phyloP scores from a whole-genome alignment of 768 basidiomycete genomes.

The Rubroboletus satanas region DNA sequence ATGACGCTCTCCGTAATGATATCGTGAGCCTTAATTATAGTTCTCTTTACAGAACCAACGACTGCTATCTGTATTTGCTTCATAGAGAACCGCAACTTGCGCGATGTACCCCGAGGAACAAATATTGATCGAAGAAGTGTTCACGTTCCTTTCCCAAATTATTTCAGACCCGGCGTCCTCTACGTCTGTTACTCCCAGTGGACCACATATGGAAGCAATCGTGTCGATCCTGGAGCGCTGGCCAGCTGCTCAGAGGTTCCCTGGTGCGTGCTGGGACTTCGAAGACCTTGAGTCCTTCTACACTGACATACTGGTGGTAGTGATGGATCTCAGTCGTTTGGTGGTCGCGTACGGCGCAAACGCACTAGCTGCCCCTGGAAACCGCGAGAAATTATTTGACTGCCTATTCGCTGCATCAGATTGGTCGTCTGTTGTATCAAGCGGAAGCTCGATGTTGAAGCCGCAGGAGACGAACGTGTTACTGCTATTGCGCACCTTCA shows the following conservation, averaged over 20 bases:
- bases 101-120: slow-evolving; percentile 69
- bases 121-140: slow-evolving; percentile 54
- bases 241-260: slow-evolving; percentile 71
- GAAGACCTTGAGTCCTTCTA: background rate
- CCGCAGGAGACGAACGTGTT: slow-evolving; percentile 81
- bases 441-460: slow-evolving; percentile 58
- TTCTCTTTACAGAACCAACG: background rate
- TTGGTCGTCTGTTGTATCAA: slow-evolving; percentile 47
- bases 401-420: slow-evolving; percentile 65
- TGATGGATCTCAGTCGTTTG: slow-evolving; percentile 83
- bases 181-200: slow-evolving; percentile 34
- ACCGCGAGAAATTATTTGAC: slow-evolving; percentile 53
- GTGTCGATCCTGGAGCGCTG: slow-evolving; percentile 66
- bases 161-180: slow-evolving; percentile 35
- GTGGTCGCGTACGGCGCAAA: slow-evolving; percentile 62
- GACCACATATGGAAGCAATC: slow-evolving; percentile 58
- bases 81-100: slow-evolving; percentile 64
- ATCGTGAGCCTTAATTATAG: slow-evolving; percentile 46
- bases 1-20: slow-evolving; percentile 62
- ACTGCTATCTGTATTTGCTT: background rate
- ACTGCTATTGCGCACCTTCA: slow-evolving; percentile 71
- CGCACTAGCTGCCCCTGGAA: slow-evolving; percentile 41
- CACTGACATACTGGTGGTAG: slow-evolving; percentile 35
- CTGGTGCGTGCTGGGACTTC: slow-evolving; percentile 41
- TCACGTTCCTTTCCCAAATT: slow-evolving; percentile 52